These are phyloP conservation scores for Bryum argenteum DNA, from an alignment of 225 moss, liverwort and hornwort species.

Conservation along the genomic window DNA sequence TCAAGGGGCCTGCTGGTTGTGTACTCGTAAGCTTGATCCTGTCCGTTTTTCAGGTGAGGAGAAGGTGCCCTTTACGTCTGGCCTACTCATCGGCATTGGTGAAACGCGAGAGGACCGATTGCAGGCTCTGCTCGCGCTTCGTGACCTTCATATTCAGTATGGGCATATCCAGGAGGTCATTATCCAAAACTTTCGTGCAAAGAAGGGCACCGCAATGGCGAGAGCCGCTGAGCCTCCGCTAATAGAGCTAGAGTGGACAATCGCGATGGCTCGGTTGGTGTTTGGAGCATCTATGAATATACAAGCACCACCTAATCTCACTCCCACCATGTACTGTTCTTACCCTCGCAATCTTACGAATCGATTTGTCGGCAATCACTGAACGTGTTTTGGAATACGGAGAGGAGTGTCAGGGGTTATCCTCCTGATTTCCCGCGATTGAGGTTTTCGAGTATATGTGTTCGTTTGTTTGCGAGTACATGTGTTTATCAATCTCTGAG, in stretches of 20 bases:
- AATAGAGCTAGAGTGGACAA: conserved; percentile 78
- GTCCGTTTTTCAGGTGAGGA: conserved; percentile 63
- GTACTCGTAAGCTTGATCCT: conserved; percentile 18
- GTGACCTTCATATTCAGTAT: conserved; percentile 61
- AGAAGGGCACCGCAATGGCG: conserved; percentile 86
- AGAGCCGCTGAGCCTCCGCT: conserved; percentile 67
- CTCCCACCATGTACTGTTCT: conserved; percentile 64
- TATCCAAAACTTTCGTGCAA: conserved; percentile 90
- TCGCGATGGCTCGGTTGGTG: conserved; percentile 83
- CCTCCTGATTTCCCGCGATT: conserved; percentile 3
- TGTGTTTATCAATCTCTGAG: background rate
- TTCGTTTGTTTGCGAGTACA: background rate
- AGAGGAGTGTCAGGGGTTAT: background rate
- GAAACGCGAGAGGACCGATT: conserved; percentile 83
- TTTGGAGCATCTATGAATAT: conserved; percentile 88
- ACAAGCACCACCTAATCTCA: conserved; percentile 94
- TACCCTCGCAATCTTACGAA: conserved; percentile 18
- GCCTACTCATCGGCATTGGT: conserved; percentile 85
- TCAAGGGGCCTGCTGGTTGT: conserved; percentile 22
- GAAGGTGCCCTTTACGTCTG: conserved; percentile 86
- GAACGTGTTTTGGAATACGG: conserved; percentile 9
- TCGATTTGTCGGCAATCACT: conserved; percentile 21
- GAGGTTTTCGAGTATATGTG: background rate
- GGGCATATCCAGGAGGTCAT: conserved; percentile 95
- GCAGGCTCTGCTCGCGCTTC: conserved; percentile 68